Percentiles rank a stretch among this genome's conserved stretches.
phyloP scores from a whole-genome alignment of 495 filamentous ascomycete species.

The Trichoderma reesei region DNA sequence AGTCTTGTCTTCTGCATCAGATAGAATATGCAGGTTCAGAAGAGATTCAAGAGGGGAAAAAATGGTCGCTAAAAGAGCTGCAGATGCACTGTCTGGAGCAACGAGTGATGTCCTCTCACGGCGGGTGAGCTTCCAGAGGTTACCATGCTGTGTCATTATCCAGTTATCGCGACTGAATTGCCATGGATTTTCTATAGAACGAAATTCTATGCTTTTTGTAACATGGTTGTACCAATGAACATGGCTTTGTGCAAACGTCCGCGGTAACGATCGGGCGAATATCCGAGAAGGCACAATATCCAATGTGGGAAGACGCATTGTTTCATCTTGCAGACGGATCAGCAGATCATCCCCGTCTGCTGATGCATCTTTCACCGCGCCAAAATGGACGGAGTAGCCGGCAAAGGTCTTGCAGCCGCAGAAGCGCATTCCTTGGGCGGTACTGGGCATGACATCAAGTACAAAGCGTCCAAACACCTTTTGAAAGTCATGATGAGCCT shows the following conservation, averaged over 20 bases:
- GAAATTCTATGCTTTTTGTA: not conserved
- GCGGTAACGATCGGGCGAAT: constrained; percentile 38
- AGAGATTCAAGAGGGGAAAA: constrained; percentile 26
- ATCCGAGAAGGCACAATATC: constrained; percentile 38
- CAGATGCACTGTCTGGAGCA: constrained; percentile 25
- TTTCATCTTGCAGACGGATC: not conserved
- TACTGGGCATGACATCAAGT: constrained; percentile 39
- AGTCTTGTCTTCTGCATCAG: not conserved
- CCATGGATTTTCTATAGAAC: not conserved
- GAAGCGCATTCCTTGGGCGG: constrained; percentile 36
- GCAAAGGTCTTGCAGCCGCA: constrained; percentile 21
- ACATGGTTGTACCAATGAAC: constrained; percentile 40
- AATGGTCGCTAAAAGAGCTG: constrained; percentile 26
- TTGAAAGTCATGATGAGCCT: constrained; percentile 22
- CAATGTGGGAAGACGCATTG: constrained; percentile 12
- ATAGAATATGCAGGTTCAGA: constrained; percentile 26
- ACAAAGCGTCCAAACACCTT: constrained; percentile 29
- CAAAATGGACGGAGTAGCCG: constrained; percentile 33
- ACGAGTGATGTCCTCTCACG: constrained; percentile 20
- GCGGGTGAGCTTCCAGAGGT: not conserved
- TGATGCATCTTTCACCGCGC: constrained; percentile 16
- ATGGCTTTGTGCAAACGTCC: constrained; percentile 33
- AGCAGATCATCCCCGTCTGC: not conserved
- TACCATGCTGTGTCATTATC: not conserved
- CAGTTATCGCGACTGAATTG: not conserved